Conservation (phyloP, 768 basidiomycete species). For the Favolaschia claudopus region DNA sequence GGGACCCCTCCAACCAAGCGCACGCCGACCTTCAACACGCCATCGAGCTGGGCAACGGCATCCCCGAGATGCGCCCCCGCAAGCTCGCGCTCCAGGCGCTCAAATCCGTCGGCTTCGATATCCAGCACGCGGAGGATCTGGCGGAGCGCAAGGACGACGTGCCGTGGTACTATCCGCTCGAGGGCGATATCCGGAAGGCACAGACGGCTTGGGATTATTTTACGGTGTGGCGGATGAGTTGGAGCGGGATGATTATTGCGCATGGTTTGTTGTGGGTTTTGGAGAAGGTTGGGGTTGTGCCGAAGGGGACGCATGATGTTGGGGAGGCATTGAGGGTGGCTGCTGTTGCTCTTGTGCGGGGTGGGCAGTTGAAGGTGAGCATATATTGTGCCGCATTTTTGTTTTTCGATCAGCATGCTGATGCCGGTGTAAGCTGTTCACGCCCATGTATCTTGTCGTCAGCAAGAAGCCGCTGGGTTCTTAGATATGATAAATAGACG, state of each 20-base stretch:
- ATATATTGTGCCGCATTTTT: too few relatives aligned
- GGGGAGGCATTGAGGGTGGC: conserved; percentile 91
- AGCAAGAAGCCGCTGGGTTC: too few relatives aligned
- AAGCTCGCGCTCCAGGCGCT: conserved; percentile 77
- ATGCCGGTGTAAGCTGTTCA: too few relatives aligned
- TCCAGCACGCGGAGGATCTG: conserved; percentile 93
- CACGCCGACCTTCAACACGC: conserved; percentile 93
- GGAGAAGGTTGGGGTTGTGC: conserved; percentile 81
- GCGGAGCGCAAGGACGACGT: conserved; percentile 81
- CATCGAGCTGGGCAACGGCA: conserved; percentile 95
- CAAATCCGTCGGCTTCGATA: conserved; percentile 81
- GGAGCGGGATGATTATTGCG: conserved; percentile 83
- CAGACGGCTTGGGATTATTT: conserved; percentile 94
- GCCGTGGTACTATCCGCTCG: conserved; percentile 97
- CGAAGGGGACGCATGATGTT: conserved; percentile 92
- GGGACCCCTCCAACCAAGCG: conserved; percentile 84
- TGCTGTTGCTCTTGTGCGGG: too few relatives aligned
- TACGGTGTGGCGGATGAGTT: conserved; percentile 90
- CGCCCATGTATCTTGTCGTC: too few relatives aligned
- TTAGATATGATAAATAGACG: too few relatives aligned
- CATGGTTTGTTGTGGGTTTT: conserved; percentile 80
- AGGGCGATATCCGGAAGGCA: conserved; percentile 91
- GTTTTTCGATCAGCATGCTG: too few relatives aligned
- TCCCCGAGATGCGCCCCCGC: conserved; percentile 94
- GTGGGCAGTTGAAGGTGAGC: too few relatives aligned